These are phyloP conservation scores for Endothia cerciana DNA, from an alignment of 2,329 filamentous ascomycete genomes.

Conservation along the genomic window DNA sequence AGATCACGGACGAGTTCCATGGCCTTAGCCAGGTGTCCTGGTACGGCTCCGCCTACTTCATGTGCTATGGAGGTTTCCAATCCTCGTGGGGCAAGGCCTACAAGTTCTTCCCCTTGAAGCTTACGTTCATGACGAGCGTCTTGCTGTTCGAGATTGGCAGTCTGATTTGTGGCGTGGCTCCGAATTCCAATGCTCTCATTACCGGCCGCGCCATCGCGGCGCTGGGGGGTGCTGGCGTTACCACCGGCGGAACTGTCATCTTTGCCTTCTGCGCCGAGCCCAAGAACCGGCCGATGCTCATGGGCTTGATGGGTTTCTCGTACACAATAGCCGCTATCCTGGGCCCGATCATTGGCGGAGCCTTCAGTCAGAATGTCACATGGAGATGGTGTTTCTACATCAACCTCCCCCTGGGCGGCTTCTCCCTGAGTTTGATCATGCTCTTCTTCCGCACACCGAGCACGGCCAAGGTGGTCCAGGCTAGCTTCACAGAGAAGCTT, in stretches of 20 bases:
- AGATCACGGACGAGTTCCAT: conserved; percentile 22
- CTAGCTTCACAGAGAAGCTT: conserved; percentile 25
- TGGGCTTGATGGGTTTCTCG: conserved; percentile 26
- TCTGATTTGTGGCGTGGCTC: conserved; percentile 49
- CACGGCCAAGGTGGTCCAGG: conserved; percentile 30
- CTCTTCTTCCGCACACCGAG: conserved; percentile 39
- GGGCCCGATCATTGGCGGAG: conserved; percentile 43
- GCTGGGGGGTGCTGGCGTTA: conserved; percentile 50
- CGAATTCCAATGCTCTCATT: conserved; percentile 51
- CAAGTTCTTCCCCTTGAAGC: conserved; percentile 17
- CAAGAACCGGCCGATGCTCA: conserved; percentile 29
- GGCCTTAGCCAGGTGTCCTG: conserved; percentile 17
- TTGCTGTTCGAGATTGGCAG: conserved; percentile 21
- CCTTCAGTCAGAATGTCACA: conserved; percentile 41
- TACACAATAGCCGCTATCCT: conserved; percentile 34
- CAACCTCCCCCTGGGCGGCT: conserved; percentile 38
- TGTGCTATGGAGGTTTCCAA: conserved; percentile 15
- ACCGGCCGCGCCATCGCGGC: conserved; percentile 50
- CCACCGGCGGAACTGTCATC: conserved; percentile 37
- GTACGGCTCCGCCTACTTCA: conserved; percentile 22
- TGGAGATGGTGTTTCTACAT: conserved; percentile 42
- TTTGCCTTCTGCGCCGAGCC: conserved; percentile 32
- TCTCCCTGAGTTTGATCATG: conserved; percentile 35
- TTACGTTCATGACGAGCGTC: conserved; percentile 11
- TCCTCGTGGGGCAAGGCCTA: conserved; percentile 20